These are phyloP conservation scores for Cadophora sp. DNA, from an alignment of 2,329 filamentous ascomycete species.

Conservation along the genomic window DNA sequence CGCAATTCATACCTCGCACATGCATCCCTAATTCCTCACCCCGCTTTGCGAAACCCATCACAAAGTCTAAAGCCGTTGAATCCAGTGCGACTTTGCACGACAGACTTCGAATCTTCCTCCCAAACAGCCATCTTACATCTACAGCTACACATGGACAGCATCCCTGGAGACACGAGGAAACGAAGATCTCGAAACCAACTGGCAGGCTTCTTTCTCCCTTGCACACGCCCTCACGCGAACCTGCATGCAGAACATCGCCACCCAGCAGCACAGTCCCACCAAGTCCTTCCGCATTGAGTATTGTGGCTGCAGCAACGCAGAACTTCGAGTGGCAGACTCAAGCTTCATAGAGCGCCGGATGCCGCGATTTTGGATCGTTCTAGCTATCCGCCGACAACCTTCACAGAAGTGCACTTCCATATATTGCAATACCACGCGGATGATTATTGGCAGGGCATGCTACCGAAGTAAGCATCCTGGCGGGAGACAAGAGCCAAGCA, in stretches of 20 bases:
- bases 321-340: background rate
- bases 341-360: slow-evolving; percentile 9
- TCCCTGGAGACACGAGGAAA: slow-evolving; percentile 16
- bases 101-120: slow-evolving; percentile 11
- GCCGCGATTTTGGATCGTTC: background rate
- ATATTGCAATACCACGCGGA: background rate
- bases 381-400: slow-evolving; percentile 11
- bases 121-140: slow-evolving; percentile 13
- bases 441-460: slow-evolving; percentile 12
- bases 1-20: background rate
- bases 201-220: slow-evolving; percentile 15
- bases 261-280: background rate
- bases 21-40: background rate
- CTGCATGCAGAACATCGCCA: slow-evolving; percentile 21
- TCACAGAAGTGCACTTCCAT: slow-evolving; percentile 10
- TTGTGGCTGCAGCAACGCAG: background rate
- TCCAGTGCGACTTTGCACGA: slow-evolving; percentile 19
- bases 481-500: slow-evolving; percentile 12
- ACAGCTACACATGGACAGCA: slow-evolving; percentile 18
- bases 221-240: slow-evolving; percentile 23
- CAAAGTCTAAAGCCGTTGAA: slow-evolving; percentile 3
- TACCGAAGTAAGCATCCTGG: background rate
- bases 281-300: slow-evolving; percentile 7
- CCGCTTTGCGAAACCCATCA: background rate
- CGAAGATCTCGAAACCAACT: slow-evolving; percentile 10